These are phyloP conservation scores for Leersia perrieri DNA, from an alignment of 176 grass and related monocot species.

Conservation along the genomic window DNA sequence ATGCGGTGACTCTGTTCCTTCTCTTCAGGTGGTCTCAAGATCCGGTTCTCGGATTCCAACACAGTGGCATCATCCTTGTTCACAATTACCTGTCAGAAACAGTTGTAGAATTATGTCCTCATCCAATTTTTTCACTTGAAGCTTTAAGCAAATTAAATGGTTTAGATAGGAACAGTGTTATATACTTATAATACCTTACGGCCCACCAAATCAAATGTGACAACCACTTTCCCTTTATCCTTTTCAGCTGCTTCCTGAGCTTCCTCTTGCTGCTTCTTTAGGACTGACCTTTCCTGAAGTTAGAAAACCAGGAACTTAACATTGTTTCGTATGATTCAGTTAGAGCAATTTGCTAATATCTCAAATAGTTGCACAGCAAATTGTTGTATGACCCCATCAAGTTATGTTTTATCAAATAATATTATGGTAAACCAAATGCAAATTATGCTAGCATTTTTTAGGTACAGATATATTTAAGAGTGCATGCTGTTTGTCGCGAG, in stretches of 20 bases:
- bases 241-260: conserved; percentile 67
- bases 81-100: conserved; percentile 72
- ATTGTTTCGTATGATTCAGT: neutral
- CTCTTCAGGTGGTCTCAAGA: conserved; percentile 78
- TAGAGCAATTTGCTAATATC: neutral
- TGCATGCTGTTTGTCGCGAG: neutral
- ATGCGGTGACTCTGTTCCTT: conserved; percentile 60
- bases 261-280: conserved; percentile 71
- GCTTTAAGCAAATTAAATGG: neutral
- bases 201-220: conserved; percentile 97
- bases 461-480: neutral
- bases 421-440: neutral
- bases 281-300: conserved; percentile 68
- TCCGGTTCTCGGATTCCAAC: conserved; percentile 59
- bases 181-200: conserved; percentile 95
- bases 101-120: neutral
- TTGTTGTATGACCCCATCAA: neutral
- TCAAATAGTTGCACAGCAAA: neutral
- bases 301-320: conserved; percentile 18
- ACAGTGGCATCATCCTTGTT: conserved; percentile 70
- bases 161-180: neutral
- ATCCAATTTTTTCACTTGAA: conserved; percentile 12
- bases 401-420: conserved; percentile 21
- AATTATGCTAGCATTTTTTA: neutral
- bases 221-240: conserved; percentile 63